These are phyloP conservation scores for Dissophora globulifera DNA, from an alignment of 192 early-diverging fungal species.

Conservation along the genomic window DNA sequence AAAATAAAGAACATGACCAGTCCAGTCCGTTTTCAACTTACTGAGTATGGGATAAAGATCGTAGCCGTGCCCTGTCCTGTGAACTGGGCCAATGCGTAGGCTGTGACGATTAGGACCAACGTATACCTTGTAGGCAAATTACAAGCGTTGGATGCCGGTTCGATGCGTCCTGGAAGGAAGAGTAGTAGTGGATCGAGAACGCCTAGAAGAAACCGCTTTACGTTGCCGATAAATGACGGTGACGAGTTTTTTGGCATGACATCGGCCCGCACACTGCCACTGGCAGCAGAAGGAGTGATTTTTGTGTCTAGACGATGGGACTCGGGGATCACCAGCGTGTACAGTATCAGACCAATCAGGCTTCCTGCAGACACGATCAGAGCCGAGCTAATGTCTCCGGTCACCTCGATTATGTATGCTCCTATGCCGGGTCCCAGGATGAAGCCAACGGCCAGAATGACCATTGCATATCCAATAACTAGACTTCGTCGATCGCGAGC, in stretches of 20 bases:
- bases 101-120: not conserved
- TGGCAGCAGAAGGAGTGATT: not conserved
- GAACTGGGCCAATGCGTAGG: conserved; percentile 9
- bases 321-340: conserved; percentile 10
- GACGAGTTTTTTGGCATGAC: not conserved
- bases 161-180: conserved; percentile 26
- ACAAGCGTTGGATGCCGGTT: not conserved
- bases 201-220: not conserved
- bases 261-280: not conserved
- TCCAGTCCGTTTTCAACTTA: no score
- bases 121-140: conserved; percentile 11
- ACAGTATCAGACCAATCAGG: not conserved
- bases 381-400: not conserved
- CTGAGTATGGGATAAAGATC: conserved; percentile 21
- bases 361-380: not conserved
- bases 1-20: no score
- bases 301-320: conserved; percentile 4
- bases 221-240: not conserved
- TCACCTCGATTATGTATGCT: not conserved
- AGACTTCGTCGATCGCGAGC: conserved; percentile 19
- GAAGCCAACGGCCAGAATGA: conserved; percentile 9
- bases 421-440: conserved; percentile 7
- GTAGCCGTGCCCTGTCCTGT: not conserved
- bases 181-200: conserved; percentile 17
- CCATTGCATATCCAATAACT: conserved; percentile 23